Percentiles rank a stretch among this genome's conserved stretches.
phyloP scores from a whole-genome alignment of 2,329 filamentous ascomycete species.

The Arthrobotrys conoides region DNA sequence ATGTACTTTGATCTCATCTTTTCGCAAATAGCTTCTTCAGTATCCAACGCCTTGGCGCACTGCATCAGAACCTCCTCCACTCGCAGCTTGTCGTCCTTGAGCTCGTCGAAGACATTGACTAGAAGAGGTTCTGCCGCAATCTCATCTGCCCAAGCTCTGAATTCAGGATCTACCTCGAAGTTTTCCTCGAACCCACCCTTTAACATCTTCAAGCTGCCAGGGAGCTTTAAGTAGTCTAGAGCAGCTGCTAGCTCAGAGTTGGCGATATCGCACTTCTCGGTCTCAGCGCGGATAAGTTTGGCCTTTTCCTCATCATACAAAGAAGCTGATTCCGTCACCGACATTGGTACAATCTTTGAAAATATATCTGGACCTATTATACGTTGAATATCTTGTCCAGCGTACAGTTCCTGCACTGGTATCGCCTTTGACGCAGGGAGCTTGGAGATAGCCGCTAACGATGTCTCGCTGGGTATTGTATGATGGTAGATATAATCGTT shows the following conservation, averaged over 20 bases:
- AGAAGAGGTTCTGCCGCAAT: slow-evolving; percentile 83
- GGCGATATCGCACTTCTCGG: slow-evolving; percentile 90
- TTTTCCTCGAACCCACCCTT: slow-evolving; percentile 95
- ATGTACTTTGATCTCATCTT: slow-evolving; percentile 99
- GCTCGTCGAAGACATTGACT: slow-evolving; percentile 80
- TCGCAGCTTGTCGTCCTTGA: slow-evolving; percentile 82
- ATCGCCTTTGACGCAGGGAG: slow-evolving; percentile 96
- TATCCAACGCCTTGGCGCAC: slow-evolving; percentile 89
- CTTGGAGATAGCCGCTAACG: slow-evolving; percentile 85
- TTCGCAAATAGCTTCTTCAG: slow-evolving; percentile 97
- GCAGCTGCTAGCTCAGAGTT: slow-evolving; percentile 97
- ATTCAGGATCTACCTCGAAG: slow-evolving; percentile 84
- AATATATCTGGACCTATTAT: slow-evolving; percentile 98
- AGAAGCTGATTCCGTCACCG: slow-evolving; percentile 95
- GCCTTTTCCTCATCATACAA: slow-evolving; percentile 99
- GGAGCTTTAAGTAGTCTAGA: slow-evolving; percentile 91
- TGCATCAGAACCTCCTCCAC: slow-evolving; percentile 81
- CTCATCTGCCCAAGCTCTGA: slow-evolving; percentile 93
- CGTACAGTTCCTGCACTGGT: slow-evolving; percentile 94
- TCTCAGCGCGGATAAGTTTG: slow-evolving; percentile 92
- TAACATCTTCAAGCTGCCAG: slow-evolving; percentile 87
- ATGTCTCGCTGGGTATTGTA: slow-evolving; percentile 86
- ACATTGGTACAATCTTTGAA: slow-evolving; percentile 94
- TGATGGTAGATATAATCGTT: slow-evolving; percentile 99
- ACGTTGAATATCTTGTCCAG: slow-evolving; percentile 94